These are phyloP conservation scores for Chytriomyces sp. DNA, from an alignment of 192 early-diverging fungal species.

Conservation along the genomic window DNA sequence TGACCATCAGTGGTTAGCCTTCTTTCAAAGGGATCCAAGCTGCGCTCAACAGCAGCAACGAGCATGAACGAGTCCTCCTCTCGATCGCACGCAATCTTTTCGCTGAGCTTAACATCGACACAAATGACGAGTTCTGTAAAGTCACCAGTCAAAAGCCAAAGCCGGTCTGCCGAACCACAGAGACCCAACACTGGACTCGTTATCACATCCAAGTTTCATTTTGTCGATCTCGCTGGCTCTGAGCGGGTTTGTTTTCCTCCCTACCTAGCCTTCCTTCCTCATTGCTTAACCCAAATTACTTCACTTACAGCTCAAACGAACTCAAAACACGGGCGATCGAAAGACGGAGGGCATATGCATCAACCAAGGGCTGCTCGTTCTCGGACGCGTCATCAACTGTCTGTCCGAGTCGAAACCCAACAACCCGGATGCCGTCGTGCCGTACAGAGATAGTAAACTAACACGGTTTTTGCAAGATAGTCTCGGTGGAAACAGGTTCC, in stretches of 20 bases:
- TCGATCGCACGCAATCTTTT: conserved; percentile 95
- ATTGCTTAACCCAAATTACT: background rate
- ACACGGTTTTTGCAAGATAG: conserved; percentile 90
- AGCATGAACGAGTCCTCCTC: conserved; percentile 92
- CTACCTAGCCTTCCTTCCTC: background rate
- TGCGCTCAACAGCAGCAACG: conserved; percentile 82
- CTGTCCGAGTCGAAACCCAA: conserved; percentile 68
- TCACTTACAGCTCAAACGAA: conserved; percentile 73
- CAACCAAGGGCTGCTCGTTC: conserved; percentile 86
- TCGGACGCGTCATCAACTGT: conserved; percentile 94
- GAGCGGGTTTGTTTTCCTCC: conserved; percentile 51
- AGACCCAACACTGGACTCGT: conserved; percentile 59
- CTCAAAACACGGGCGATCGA: conserved; percentile 83
- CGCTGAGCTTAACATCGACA: conserved; percentile 64
- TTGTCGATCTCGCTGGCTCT: conserved; percentile 95
- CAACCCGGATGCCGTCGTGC: conserved; percentile 58
- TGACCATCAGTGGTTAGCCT: conserved; percentile 39
- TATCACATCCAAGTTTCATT: conserved; percentile 87
- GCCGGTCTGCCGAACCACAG: background rate
- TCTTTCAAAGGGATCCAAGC: conserved; percentile 72
- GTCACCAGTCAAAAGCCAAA: background rate
- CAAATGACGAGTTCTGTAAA: conserved; percentile 34
- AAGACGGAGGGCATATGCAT: conserved; percentile 91
- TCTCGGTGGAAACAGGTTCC: conserved; percentile 84
- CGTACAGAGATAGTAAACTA: conserved; percentile 93